A percentile compares a stretch with the other conserved stretches of the same genome.
These are phyloP conservation scores for Penicillium chermesinum DNA, from an alignment of 495 filamentous ascomycete genomes.

Conservation along the genomic window DNA sequence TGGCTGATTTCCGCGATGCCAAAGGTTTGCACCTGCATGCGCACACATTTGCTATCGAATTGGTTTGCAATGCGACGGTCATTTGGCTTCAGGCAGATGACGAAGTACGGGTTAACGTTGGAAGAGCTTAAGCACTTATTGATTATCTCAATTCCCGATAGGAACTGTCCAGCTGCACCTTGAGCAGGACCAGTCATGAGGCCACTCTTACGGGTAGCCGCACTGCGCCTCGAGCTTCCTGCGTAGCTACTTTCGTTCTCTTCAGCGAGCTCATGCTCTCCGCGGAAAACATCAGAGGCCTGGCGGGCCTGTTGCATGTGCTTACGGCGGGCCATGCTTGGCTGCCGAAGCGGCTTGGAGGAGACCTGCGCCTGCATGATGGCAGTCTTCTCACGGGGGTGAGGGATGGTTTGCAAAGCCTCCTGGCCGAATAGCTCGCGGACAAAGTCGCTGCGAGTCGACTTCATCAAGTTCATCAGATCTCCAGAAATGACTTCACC, in stretches of 20 bases:
- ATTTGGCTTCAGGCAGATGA: slow-evolving; percentile 97
- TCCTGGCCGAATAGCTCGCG: slow-evolving; percentile 89
- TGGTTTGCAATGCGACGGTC: slow-evolving; percentile 96
- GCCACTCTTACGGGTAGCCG: slow-evolving; percentile 33
- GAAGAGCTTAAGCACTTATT: slow-evolving; percentile 73
- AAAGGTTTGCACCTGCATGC: slow-evolving; percentile 89
- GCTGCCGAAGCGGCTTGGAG: slow-evolving; percentile 86
- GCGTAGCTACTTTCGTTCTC: slow-evolving; percentile 45
- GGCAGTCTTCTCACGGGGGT: slow-evolving; percentile 82
- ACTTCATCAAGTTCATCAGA: slow-evolving; percentile 88
- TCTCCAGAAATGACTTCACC: slow-evolving; percentile 94
- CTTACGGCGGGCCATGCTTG: slow-evolving; percentile 81
- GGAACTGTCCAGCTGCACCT: slow-evolving; percentile 87
- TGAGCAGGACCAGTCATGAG: slow-evolving; percentile 54
- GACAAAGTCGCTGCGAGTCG: slow-evolving; percentile 82
- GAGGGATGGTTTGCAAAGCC: slow-evolving; percentile 79
- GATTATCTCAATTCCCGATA: slow-evolving; percentile 83
- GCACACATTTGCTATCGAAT: slow-evolving; percentile 97
- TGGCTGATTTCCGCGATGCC: slow-evolving; percentile 97
- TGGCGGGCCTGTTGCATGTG: slow-evolving; percentile 44
- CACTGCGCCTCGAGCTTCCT: slow-evolving; percentile 33
- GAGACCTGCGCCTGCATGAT: slow-evolving; percentile 96
- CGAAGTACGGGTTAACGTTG: slow-evolving; percentile 87
- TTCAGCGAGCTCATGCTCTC: slow-evolving; percentile 47
- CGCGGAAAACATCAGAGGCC: slow-evolving; percentile 20